Evolutionary conservation across 2,329 filamentous ascomycete species (phyloP).

Genomic region (Claviceps purpurea): DNA sequence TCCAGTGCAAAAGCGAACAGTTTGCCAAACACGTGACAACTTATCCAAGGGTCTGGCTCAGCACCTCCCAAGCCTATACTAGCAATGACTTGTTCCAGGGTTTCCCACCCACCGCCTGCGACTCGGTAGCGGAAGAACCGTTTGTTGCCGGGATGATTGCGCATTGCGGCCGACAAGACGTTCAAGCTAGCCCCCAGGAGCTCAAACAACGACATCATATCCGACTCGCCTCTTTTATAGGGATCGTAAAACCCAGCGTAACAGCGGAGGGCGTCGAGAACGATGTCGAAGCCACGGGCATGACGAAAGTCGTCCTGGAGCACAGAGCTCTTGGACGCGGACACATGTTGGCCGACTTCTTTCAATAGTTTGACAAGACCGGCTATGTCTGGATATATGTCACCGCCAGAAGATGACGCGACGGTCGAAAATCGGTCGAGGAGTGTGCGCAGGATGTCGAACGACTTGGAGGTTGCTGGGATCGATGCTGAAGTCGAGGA

Average conservation of each 20-base stretch:
- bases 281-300: constrained; percentile 61
- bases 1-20: constrained; percentile 70
- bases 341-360: constrained; percentile 51
- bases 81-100: constrained; percentile 58
- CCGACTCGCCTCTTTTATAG: constrained; percentile 43
- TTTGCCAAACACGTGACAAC: constrained; percentile 66
- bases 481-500: constrained; percentile 51
- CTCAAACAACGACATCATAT: constrained; percentile 52
- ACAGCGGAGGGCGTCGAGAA: constrained; percentile 55
- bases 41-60: constrained; percentile 54
- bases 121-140: constrained; percentile 72
- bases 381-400: constrained; percentile 34
- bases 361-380: constrained; percentile 43
- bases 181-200: constrained; percentile 59
- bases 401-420: constrained; percentile 18
- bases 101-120: constrained; percentile 64
- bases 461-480: constrained; percentile 44
- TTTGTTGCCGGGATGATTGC: constrained; percentile 71
- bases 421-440: constrained; percentile 32
- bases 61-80: constrained; percentile 51
- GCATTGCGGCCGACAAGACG: constrained; percentile 62
- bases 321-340: constrained; percentile 32
- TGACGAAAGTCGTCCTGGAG: constrained; percentile 73
- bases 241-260: constrained; percentile 67
- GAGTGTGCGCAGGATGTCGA: constrained; percentile 42